Evolutionary conservation across 805 yeast genomes (phyloP), one percentile per base, ranked within the genome.

Genomic region (Saccharomycopsis vini): DNA sequence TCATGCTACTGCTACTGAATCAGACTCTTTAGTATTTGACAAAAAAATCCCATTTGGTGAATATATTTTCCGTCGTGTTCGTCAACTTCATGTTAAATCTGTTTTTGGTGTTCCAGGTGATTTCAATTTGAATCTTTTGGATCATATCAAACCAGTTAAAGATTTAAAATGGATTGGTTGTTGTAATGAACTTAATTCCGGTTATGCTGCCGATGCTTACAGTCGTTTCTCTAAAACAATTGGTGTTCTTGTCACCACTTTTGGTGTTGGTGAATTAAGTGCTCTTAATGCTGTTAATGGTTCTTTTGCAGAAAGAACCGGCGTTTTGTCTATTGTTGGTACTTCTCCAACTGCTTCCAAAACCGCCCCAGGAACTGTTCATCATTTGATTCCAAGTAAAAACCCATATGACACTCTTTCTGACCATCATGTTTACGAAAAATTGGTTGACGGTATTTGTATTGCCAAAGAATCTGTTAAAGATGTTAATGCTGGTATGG

Each of bases 121-220:
- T 54, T 82, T 78, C 63, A 81, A 81, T 58, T 61, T 81, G 50
- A 69, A 72, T 4, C 63, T 85, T 20, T 63, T 85, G 54, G 95
- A 85, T 58, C 76, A 80, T 55, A 58, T 82, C 37, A 79, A 83
- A 55, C 62, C 72, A 6, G 69, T 62, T 31, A 62, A 69, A 31
- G 67, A 66, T 7, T 58, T 81, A 52, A 63, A 75, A 42, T 87
- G 94, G 85, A 68, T 84, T 39, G 95, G 95, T 20, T 76, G 78
- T 48, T 85, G 95, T 65, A 88, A 88, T 57, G 97, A 88, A 64
- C 69, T 88, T 51, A 89, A 88, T 57, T 81, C 92, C 3, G 92
- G 94, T 6, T 88, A 89, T 58, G 79, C 92, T 4, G 89, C 90
- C 5, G 96, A 89, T 60, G 97, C 96, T 4, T 89, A 85, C 56